Percentiles rank a stretch among this genome's conserved stretches.
These are phyloP conservation scores for Termitomyces sp. DNA, from an alignment of 768 basidiomycete genomes.

Conservation along the genomic window DNA sequence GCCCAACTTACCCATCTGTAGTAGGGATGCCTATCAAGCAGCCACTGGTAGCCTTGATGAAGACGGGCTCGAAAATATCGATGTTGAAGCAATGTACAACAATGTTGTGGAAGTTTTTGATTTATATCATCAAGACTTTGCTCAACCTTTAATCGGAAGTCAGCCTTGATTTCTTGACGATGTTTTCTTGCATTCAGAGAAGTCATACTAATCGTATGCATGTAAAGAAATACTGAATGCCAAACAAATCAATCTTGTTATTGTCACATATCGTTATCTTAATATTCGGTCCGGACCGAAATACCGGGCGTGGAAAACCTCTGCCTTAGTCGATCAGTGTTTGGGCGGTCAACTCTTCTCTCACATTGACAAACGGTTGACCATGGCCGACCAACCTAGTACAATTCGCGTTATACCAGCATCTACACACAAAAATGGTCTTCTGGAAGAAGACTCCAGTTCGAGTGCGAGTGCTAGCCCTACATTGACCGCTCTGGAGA, in stretches of 20 bases:
- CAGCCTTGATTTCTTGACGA: too few relatives aligned
- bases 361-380: neutral
- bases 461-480: conserved; percentile 6
- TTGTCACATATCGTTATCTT: too few relatives aligned
- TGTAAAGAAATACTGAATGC: too few relatives aligned
- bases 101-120: neutral
- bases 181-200: too few relatives aligned
- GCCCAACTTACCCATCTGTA: neutral
- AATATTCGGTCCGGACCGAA: neutral
- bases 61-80: neutral
- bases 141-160: too few relatives aligned
- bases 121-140: neutral
- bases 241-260: too few relatives aligned
- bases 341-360: conserved; percentile 1
- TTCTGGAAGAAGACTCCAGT: conserved; percentile 1
- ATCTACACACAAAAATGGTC: neutral
- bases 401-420: conserved; percentile 8
- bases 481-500: conserved; percentile 3
- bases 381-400: conserved; percentile 8
- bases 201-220: too few relatives aligned
- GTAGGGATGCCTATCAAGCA: too few relatives aligned
- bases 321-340: neutral
- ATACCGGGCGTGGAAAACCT: neutral
- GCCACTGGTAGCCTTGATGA: neutral
- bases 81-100: neutral